Percentiles rank a stretch among this genome's conserved stretches.
These are phyloP conservation scores for Pouteria glomerata DNA, from an alignment of 148 eudicot genomes.

Conservation along the genomic window DNA sequence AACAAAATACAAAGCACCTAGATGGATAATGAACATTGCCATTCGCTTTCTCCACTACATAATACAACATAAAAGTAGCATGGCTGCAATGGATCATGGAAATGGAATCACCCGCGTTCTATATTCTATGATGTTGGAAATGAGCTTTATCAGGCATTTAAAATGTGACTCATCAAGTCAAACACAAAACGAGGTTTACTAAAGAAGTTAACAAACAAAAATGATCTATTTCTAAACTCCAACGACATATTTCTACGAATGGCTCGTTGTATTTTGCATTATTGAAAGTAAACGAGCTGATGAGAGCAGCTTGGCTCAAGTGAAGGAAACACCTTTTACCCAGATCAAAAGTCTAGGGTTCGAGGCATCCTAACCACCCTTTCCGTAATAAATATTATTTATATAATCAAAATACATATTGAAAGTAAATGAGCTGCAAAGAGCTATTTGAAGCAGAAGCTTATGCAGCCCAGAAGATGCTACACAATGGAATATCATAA, in stretches of 20 bases:
- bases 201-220: not conserved
- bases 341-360: no score
- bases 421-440: no score
- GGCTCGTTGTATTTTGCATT: not conserved
- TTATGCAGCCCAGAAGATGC: no score
- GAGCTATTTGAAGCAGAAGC: no score
- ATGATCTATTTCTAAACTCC: not conserved
- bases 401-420: no score
- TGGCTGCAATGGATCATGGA: not conserved
- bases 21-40: not conserved
- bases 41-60: not conserved
- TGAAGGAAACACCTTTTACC: no score
- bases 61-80: not conserved
- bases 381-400: no score
- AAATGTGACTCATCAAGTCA: not conserved
- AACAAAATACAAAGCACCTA: not conserved
- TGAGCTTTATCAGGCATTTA: not conserved
- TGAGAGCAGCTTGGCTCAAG: no score
- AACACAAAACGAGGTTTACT: not conserved
- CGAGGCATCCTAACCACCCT: no score
- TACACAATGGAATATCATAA: no score
- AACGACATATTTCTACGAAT: not conserved
- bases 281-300: not conserved
- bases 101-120: not conserved
- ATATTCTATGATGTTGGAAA: not conserved